These are phyloP conservation scores for Ceratocystis smalleyi DNA, from an alignment of 2,329 filamentous ascomycete genomes.

Conservation along the genomic window DNA sequence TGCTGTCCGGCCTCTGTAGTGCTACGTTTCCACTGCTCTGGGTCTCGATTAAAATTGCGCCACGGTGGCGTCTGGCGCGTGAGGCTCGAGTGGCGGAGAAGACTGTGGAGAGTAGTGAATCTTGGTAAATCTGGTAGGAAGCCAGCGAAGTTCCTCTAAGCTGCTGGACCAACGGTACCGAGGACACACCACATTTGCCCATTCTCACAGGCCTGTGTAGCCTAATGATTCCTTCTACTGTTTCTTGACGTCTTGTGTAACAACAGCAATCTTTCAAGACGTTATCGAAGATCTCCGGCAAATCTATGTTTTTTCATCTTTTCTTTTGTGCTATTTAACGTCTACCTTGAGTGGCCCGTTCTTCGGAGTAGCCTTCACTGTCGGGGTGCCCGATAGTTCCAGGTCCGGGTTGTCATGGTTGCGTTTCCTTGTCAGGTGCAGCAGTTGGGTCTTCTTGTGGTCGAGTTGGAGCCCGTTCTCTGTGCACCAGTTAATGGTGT, in stretches of 20 bases:
- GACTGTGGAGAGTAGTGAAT: background rate
- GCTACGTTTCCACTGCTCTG: constrained; percentile 19
- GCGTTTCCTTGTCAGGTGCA: background rate
- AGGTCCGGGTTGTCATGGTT: background rate
- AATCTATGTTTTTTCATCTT: too few relatives aligned
- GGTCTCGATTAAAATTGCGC: constrained; percentile 19
- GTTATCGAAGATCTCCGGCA: too few relatives aligned
- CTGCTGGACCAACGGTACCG: too few relatives aligned
- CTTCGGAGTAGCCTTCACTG: too few relatives aligned
- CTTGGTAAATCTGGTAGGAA: background rate
- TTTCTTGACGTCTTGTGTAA: background rate
- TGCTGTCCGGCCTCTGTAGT: constrained; percentile 19
- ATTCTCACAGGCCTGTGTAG: background rate
- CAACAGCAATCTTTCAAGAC: background rate
- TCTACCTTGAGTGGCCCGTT: too few relatives aligned
- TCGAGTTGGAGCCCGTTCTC: background rate
- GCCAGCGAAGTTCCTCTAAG: background rate
- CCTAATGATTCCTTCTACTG: background rate
- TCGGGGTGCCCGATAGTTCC: background rate
- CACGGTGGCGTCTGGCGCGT: constrained; percentile 18
- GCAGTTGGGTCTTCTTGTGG: background rate
- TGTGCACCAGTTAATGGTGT: background rate
- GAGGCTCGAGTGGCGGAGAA: background rate
- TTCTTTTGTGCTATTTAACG: too few relatives aligned
- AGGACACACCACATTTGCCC: too few relatives aligned